Conservation (phyloP, 805 yeast genomes). For the Yamadazyma takamatsuzukensis region DNA sequence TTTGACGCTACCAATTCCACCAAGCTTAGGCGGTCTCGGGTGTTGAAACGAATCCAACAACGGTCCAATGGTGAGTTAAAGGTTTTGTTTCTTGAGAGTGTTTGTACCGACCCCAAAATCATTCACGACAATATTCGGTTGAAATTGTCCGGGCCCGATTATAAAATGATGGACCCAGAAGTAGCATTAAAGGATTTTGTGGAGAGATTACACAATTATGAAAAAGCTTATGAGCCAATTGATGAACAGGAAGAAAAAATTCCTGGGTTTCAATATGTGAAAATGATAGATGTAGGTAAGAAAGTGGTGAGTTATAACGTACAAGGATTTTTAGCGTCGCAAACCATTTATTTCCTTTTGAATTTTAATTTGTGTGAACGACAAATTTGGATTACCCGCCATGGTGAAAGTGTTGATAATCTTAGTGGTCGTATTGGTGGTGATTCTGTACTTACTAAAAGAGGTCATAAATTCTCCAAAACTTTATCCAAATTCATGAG, state of each 20-base stretch:
- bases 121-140: conserved; percentile 81
- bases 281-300: conserved; percentile 94
- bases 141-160: conserved; percentile 91
- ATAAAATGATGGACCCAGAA: conserved; percentile 77
- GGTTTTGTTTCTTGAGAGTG: conserved; percentile 80
- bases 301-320: conserved; percentile 91
- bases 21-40: conserved; percentile 55
- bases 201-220: conserved; percentile 76
- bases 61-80: conserved; percentile 61
- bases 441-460: conserved; percentile 71
- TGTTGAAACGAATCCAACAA: conserved; percentile 53
- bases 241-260: conserved; percentile 75
- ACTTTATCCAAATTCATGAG: conserved; percentile 74
- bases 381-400: conserved; percentile 92
- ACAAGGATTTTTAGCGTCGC: conserved; percentile 84
- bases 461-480: conserved; percentile 72
- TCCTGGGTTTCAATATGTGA: conserved; percentile 74
- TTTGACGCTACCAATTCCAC: conserved; percentile 84
- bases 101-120: conserved; percentile 75
- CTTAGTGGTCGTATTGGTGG: conserved; percentile 89
- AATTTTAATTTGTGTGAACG: conserved; percentile 86
- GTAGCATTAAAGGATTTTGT: conserved; percentile 78
- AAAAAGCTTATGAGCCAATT: conserved; percentile 85
- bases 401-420: conserved; percentile 89
- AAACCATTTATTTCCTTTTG: conserved; percentile 83